phyloP scores from a whole-genome alignment of 106 monocot genomes.

The Platanthera guangdongensis region DNA sequence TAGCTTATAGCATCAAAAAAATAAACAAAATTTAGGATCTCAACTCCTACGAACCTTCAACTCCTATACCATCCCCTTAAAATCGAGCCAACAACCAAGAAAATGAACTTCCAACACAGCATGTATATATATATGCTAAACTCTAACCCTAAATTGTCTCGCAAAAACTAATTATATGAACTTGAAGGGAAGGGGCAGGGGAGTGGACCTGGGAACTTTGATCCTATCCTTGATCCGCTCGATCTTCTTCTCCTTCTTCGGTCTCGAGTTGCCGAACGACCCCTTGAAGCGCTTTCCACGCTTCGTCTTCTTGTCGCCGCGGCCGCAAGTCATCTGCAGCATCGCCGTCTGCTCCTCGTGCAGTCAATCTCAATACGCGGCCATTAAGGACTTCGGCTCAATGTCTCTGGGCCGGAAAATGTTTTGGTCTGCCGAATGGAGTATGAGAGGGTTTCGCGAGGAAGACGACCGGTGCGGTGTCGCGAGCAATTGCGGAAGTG shows the following conservation, averaged over 20 bases:
- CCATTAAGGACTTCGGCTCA: too few species aligned
- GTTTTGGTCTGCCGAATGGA: too few species aligned
- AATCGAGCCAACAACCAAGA: not conserved
- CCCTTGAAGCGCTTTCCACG: slow-evolving; percentile 92
- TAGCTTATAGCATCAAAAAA: not conserved
- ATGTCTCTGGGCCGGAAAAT: too few species aligned
- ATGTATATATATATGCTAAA: not conserved
- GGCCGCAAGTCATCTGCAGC: slow-evolving; percentile 65
- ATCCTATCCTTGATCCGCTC: slow-evolving; percentile 84
- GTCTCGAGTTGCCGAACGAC: slow-evolving; percentile 72
- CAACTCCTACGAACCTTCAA: not conserved
- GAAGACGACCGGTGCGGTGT: too few species aligned
- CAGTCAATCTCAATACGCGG: too few species aligned
- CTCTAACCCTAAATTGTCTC: not conserved
- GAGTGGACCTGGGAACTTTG: slow-evolving; percentile 86
- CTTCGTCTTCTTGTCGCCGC: slow-evolving; percentile 92
- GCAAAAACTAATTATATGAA: slow-evolving; percentile 37
- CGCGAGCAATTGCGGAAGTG: too few species aligned
- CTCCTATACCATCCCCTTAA: not conserved
- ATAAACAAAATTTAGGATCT: not conserved
- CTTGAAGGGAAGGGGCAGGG: slow-evolving; percentile 97
- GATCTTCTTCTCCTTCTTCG: slow-evolving; percentile 86
- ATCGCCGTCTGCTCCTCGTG: too few species aligned
- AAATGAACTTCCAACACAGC: not conserved
- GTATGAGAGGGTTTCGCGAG: too few species aligned